These are phyloP conservation scores for Suillus variegatus DNA, from an alignment of 768 basidiomycete species.

Conservation along the genomic window DNA sequence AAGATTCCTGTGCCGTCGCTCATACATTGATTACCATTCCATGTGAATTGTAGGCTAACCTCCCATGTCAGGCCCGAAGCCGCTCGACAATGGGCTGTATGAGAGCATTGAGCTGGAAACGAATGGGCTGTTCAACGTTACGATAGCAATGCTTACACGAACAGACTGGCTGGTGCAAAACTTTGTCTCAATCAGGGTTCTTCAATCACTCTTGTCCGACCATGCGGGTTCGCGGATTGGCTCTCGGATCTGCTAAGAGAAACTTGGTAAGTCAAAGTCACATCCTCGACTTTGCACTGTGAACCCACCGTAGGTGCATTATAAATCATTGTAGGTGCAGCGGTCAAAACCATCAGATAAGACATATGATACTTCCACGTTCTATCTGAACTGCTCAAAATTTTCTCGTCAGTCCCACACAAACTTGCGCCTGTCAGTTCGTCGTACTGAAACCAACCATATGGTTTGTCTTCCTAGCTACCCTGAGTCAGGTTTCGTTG, in stretches of 20 bases:
- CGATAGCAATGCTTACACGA: conserved; percentile 1
- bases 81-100: background rate
- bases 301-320: background rate
- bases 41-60: conserved; percentile 13
- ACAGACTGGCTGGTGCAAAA: background rate
- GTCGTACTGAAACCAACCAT: conserved; percentile 13
- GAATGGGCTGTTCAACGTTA: background rate
- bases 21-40: conserved; percentile 1
- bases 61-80: conserved; percentile 15
- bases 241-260: background rate
- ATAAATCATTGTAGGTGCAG: background rate
- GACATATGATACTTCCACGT: background rate
- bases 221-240: background rate
- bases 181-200: background rate
- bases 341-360: background rate
- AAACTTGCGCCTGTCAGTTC: background rate
- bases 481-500: conserved; percentile 22
- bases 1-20: background rate
- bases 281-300: background rate
- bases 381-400: background rate
- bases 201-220: background rate
- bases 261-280: conserved; percentile 2
- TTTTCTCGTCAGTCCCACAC: background rate
- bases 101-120: background rate
- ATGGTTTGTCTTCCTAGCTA: conserved; percentile 12